Base-by-base conservation (phyloP, 2,329 filamentous ascomycete genomes). In the Stachybotrys elegans region DNA sequence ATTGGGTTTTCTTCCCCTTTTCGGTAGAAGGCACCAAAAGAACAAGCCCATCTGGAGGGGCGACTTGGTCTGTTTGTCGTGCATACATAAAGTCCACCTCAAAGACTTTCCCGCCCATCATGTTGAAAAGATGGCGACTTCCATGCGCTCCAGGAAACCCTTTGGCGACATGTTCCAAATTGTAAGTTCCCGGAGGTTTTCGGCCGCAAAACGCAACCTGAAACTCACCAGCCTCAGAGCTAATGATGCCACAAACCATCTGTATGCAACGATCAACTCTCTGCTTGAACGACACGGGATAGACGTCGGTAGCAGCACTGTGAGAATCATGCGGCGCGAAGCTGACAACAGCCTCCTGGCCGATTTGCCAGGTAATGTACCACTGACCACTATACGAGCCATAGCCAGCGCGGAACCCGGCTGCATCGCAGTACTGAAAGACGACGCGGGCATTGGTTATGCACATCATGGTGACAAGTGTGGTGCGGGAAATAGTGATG, bases 331-430 rank as follows among this genome's bases (percentile, higher is more conserved):
- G 38, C 6, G 38, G 22, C 8, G 23, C 38, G 20, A 40, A 40
- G n/a, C 29, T 40, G 7, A 40, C 22, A 14, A 40, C 8, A 23
- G 38, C 38, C 16, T 40, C 38, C 29, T 40, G 22, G 11, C 22
- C 22, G 22, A 40, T 40, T 11, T 13, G 38, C 38, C 38, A 40
- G n/a, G 38, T 40, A 16, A 40, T 40, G 17, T 40, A 40, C 38
- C 38, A 40, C 23, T 40, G 38, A 3, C 38, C 38, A 27, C 16
- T 17, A 23, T 40, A 40, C 3, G 38, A 40, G n/a, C 22, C 38
- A 17, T 25, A 40, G 22, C 38, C 38, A 4, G 38, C 22, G 17
- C 38, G 38, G 13, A 25, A 40, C 14, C 38, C 38, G 8, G 23
- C 38, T 13, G 38, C 38, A 16, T 40, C 22, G 23, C 38, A 17